phyloP scores from a whole-genome alignment of 768 basidiomycete species.

The Pulveroboletus sp. region DNA sequence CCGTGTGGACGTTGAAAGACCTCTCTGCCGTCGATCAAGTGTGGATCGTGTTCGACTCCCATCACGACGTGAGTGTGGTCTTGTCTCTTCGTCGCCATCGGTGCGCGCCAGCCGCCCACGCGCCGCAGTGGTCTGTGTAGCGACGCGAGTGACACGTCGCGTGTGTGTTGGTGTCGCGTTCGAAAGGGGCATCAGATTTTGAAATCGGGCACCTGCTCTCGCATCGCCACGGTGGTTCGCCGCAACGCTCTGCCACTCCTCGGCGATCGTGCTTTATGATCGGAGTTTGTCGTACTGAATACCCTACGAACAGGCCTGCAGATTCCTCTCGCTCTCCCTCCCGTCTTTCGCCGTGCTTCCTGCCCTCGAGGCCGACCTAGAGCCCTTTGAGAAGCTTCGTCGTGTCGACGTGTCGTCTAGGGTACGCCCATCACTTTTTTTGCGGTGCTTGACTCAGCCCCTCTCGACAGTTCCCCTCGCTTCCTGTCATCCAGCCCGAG shows the following conservation, averaged over 20 bases:
- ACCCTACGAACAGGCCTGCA: constrained; percentile 41
- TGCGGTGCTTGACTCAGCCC: background rate
- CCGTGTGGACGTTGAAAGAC: constrained; percentile 47
- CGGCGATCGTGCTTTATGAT: constrained; percentile 14
- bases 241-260: constrained; percentile 9
- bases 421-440: constrained; percentile 10
- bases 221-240: constrained; percentile 3
- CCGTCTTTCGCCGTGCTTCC: constrained; percentile 44
- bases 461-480: constrained; percentile 15
- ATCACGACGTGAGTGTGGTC: constrained; percentile 51
- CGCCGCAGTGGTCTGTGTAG: background rate
- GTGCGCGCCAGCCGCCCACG: constrained; percentile 1
- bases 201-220: constrained; percentile 16
- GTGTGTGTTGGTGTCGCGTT: too few species aligned
- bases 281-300: constrained; percentile 18
- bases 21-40: constrained; percentile 34
- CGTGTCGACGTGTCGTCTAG: constrained; percentile 36
- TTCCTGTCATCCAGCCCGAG: constrained; percentile 22
- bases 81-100: background rate
- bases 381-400: constrained; percentile 54
- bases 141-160: too few species aligned
- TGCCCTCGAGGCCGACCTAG: constrained; percentile 59
- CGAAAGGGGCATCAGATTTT: constrained; percentile 4
- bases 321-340: constrained; percentile 49
- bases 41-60: constrained; percentile 56